Base-by-base conservation (phyloP, 2,329 filamentous ascomycete genomes). In the Colletotrichum lindemuthianum region DNA sequence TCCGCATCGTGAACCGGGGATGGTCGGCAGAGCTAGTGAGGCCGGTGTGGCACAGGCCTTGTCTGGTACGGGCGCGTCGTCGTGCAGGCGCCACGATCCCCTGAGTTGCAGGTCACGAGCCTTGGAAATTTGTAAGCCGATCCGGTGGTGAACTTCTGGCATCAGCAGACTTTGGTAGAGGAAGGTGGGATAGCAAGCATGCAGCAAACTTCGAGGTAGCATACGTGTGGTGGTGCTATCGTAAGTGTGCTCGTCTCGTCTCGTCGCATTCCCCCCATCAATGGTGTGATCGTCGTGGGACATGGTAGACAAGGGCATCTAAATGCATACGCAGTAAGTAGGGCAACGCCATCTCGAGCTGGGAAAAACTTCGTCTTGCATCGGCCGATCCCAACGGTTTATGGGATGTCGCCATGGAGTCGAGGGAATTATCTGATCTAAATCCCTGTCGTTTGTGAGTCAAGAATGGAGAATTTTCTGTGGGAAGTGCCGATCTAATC, bases 401-500 rank as follows among this genome's bases (percentile, higher is more conserved):
- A 58, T 63, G 63, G 58, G 51, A 44, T 60, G 24, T 24, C 24
- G n/a, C n/a, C 45, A 12, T 15, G 51, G 16, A 47, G 39, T 10
- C 24, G 12, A 52, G 56, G 52, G 47, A 36, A 57, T 65, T 65
- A 63, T 65, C 63, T 63, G 63, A 65, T 65, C 48, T n/a, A 43
- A 33, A 65, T 53, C 63, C 63, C 51, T 65, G 63, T 24, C 32
- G 40, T 54, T 16, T 57, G 41, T 65, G 63, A 65, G 63, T 65
- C 63, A 63, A 61, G 40, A 51, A 65, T 55, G 52, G 58, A 41
- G 47, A 52, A 40, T 41, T 43, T 48, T 52, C 36, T 11, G 58
- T 36, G 58, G 51, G 63, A 65, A 63, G 52, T 32, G 44, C 58
- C 59, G 63, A 65, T 65, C 58, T 65, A 65, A 65, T 65, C 63